Evolutionary conservation across 805 yeast genomes (phyloP).

Genomic region (Kodamaea laetipori): DNA sequence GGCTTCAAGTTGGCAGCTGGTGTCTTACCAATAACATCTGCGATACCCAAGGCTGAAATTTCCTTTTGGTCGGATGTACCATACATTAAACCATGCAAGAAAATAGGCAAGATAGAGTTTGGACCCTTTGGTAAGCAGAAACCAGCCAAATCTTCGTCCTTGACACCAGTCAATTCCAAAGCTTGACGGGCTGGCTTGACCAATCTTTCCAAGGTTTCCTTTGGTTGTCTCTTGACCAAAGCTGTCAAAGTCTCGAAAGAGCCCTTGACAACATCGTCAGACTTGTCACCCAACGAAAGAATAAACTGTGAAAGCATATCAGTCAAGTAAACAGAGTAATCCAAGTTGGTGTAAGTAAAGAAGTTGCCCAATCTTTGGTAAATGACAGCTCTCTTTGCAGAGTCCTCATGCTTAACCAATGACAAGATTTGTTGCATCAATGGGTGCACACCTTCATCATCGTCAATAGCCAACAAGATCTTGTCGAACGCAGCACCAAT

Average conservation of each 20-base stretch:
- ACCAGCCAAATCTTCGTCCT: constrained; percentile 69
- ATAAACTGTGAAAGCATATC: constrained; percentile 77
- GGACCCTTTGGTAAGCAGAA: constrained; percentile 82
- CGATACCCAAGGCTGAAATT: constrained; percentile 83
- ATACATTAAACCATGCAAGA: constrained; percentile 93
- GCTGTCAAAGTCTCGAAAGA: constrained; percentile 66
- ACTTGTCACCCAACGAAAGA: constrained; percentile 69
- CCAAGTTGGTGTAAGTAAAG: constrained; percentile 65
- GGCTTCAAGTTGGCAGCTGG: constrained; percentile 82
- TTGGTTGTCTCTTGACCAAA: constrained; percentile 69
- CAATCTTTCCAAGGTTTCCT: constrained; percentile 73
- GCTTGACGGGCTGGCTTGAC: constrained; percentile 82
- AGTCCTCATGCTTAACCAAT: constrained; percentile 75
- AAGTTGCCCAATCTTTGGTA: constrained; percentile 70
- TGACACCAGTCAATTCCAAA: constrained; percentile 61
- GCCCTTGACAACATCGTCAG: constrained; percentile 60
- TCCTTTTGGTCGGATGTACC: constrained; percentile 86
- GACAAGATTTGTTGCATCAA: constrained; percentile 78
- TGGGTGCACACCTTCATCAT: constrained; percentile 80
- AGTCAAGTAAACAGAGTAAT: constrained; percentile 68
- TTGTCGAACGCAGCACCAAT: constrained; percentile 61
- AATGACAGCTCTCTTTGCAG: constrained; percentile 60
- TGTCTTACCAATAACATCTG: constrained; percentile 81
- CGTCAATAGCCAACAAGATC: constrained; percentile 71
- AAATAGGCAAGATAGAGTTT: constrained; percentile 82